Base-by-base conservation (phyloP, 1,284 basidiomycete species). In the Cryptococcus sp. region DNA sequence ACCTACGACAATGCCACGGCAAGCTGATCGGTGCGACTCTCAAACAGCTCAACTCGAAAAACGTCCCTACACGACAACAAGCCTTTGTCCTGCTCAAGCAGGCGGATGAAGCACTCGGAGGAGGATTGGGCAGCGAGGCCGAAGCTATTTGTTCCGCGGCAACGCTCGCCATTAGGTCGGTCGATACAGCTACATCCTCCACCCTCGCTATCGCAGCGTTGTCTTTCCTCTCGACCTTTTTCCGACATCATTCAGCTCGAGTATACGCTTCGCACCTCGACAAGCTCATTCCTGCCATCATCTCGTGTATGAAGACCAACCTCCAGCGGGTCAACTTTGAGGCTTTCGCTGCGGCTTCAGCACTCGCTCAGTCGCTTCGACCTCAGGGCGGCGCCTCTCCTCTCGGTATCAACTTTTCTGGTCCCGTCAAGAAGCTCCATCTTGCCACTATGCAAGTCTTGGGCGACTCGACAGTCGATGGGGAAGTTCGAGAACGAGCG, bases 11-110 rank as follows among this genome's bases (percentile, higher is more conserved):
- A 0, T 86, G 91, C 58, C 83, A 91, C 2, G 85, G 88, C 3
- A 72, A 80, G 0, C 75, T 97, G 34, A 81, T 88, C 12, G 91
- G 90, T 67, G 82, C 84, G 3, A 78, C 94, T 16, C 78, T 93
- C 39, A 84, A 83, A 66, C 91, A 97, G 69, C 77, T 97, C 47
- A 84, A 84, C 52, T 83, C 83, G 1, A 95, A 91, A 74, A 87
- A 88, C 0, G 79, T 89, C n/a, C 71, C 79, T 1, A 87, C 86
- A 0, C 79, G 92, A 4, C 89, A 94, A 63, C 83, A 89, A 37
- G 87, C 86, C 14, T 94, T 95, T 63, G 76, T 78, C 24, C 77
- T 97, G 16, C 76, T 97, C 5, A 78, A 85, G 42, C 80, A 84
- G 22, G 75, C 97, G 26, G 78, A 92, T 44, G 77, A 79, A 19